phyloP scores from a whole-genome alignment of 2,329 filamentous ascomycete genomes.

The Cercospora sp. region DNA sequence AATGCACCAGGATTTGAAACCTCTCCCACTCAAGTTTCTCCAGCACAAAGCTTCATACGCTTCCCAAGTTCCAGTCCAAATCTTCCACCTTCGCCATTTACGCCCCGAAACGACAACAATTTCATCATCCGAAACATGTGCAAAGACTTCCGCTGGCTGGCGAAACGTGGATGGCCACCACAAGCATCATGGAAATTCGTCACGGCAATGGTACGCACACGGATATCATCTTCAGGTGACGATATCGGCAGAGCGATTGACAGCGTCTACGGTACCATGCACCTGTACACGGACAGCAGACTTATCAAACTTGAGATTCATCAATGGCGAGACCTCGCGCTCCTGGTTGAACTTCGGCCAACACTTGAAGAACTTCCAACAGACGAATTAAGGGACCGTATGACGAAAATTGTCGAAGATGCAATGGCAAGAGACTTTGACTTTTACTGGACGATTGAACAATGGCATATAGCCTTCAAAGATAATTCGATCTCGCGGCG shows the following conservation, averaged over 20 bases:
- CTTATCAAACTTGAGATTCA: background rate
- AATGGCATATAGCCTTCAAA: background rate
- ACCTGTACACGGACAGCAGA: background rate
- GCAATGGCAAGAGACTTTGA: background rate
- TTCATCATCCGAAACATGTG: background rate
- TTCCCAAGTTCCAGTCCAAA: background rate
- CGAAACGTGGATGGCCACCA: background rate
- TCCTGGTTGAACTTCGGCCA: background rate
- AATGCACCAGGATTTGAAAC: background rate
- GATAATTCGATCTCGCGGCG: background rate
- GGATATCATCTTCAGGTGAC: background rate
- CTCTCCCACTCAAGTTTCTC: background rate
- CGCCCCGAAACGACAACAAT: background rate
- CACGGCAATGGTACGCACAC: background rate
- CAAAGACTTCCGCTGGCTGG: constrained; percentile 1
- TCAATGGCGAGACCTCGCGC: background rate
- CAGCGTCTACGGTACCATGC: background rate
- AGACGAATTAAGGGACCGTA: background rate
- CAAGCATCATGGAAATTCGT: constrained; percentile 4
- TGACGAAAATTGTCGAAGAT: background rate
- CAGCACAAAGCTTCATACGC: background rate
- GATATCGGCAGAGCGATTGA: background rate
- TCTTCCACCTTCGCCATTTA: background rate
- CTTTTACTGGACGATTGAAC: background rate
- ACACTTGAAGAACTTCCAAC: background rate